Conservation (phyloP, 257 asterid species). For the Nicotiana tabacum region DNA sequence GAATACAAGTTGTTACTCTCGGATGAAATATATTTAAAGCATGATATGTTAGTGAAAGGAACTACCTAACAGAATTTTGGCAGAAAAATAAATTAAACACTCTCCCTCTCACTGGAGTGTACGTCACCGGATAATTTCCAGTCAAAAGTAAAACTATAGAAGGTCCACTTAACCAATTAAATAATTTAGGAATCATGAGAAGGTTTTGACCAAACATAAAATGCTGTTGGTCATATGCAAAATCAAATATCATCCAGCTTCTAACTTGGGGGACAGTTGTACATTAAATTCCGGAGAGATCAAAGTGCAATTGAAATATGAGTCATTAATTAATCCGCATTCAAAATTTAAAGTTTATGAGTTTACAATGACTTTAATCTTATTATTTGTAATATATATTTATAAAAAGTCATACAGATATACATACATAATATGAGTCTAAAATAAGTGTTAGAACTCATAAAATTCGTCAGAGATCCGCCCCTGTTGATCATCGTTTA, state of each 20-base stretch:
- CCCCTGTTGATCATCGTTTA: background rate
- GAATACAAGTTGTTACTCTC: background rate
- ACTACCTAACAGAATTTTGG: background rate
- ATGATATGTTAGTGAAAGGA: background rate
- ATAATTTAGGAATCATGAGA: background rate
- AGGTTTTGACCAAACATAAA: background rate
- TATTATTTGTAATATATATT: no score
- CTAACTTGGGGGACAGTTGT: background rate
- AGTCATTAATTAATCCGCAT: background rate
- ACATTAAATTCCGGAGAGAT: background rate
- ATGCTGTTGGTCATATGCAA: background rate
- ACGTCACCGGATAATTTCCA: background rate
- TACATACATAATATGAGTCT: no score
- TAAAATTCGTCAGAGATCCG: background rate
- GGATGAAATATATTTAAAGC: background rate
- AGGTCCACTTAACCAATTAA: background rate
- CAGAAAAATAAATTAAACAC: background rate
- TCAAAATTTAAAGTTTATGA: no score
- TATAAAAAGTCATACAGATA: no score
- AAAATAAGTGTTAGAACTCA: no score
- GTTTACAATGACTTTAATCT: no score
- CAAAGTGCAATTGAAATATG: background rate
- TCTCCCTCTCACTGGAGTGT: background rate
- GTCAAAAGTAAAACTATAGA: background rate
- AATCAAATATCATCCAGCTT: background rate